Evolutionary conservation across 495 filamentous ascomycete species (phyloP).

Genomic region (Monascus purpureus): DNA sequence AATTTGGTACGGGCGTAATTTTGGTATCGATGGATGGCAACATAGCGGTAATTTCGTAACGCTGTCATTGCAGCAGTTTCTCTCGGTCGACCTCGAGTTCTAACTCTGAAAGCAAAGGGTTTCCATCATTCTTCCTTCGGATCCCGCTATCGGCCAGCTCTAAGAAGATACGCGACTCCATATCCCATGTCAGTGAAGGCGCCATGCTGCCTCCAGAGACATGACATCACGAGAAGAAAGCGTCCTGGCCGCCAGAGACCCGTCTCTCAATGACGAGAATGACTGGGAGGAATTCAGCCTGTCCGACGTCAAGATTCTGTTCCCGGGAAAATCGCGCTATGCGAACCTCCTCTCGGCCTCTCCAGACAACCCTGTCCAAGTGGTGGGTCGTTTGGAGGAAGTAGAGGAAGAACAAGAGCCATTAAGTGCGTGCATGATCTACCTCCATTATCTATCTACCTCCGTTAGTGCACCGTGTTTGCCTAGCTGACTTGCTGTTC

Average conservation of each 20-base stretch:
- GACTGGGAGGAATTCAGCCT: constrained; percentile 45
- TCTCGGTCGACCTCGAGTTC: too few species aligned
- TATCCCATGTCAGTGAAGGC: constrained; percentile 3
- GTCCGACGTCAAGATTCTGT: constrained; percentile 36
- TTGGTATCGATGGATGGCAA: too few species aligned
- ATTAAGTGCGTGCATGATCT: constrained; percentile 16
- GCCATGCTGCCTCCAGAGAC: constrained; percentile 22
- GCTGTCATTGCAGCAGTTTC: too few species aligned
- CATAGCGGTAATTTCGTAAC: too few species aligned
- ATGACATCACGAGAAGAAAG: constrained; percentile 40
- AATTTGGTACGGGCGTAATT: too few species aligned
- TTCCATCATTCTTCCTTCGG: constrained; percentile 1
- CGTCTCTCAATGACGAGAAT: constrained; percentile 40
- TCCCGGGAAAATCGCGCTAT: constrained; percentile 32
- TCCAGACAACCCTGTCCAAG: constrained; percentile 37
- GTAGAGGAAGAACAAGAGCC: constrained; percentile 29
- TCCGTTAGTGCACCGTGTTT: too few species aligned
- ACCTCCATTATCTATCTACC: neutral
- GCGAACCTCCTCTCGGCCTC: constrained; percentile 40
- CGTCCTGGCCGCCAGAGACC: constrained; percentile 39
- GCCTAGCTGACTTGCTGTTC: neutral
- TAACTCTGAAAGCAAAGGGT: too few species aligned
- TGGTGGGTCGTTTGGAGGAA: constrained; percentile 37
- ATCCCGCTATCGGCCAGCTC: constrained; percentile 1
- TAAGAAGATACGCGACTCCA: neutral